A percentile compares a stretch with the other conserved stretches of the same genome.
phyloP scores from a whole-genome alignment of 78 protist species.

The Dictyostelium capitatum region DNA sequence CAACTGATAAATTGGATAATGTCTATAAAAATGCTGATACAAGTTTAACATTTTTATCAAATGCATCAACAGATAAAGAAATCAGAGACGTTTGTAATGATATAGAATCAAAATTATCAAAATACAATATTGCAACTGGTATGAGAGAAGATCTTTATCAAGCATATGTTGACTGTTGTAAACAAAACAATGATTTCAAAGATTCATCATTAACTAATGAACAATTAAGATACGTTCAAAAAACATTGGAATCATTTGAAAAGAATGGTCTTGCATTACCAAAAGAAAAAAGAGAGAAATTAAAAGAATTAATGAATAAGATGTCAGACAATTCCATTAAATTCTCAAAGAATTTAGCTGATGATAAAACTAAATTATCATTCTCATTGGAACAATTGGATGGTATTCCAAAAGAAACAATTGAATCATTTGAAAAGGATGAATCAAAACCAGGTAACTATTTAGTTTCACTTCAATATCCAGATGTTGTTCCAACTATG shows the following conservation, averaged over 20 bases:
- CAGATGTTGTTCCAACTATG: slow-evolving; percentile 84
- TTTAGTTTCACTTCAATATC: slow-evolving; percentile 77
- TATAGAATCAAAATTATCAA: slow-evolving; percentile 21
- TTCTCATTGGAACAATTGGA: slow-evolving; percentile 70
- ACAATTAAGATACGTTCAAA: slow-evolving; percentile 53
- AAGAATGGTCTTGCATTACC: slow-evolving; percentile 85
- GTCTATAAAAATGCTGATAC: not conserved
- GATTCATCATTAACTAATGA: not conserved
- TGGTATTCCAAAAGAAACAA: slow-evolving; percentile 84
- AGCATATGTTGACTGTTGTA: not conserved
- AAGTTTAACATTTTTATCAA: slow-evolving; percentile 26
- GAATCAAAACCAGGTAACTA: slow-evolving; percentile 40
- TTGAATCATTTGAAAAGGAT: slow-evolving; percentile 36
- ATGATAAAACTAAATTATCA: slow-evolving; percentile 74
- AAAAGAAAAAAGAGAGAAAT: slow-evolving; percentile 46
- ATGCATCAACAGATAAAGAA: slow-evolving; percentile 26
- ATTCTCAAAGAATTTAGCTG: slow-evolving; percentile 81
- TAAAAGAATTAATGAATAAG: slow-evolving; percentile 68
- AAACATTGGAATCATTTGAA: slow-evolving; percentile 68
- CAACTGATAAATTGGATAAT: slow-evolving; percentile 15
- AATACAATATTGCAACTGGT: slow-evolving; percentile 20
- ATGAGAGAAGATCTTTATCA: slow-evolving; percentile 74
- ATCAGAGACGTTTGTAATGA: slow-evolving; percentile 68
- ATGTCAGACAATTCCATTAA: slow-evolving; percentile 51
- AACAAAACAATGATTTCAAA: slow-evolving; percentile 29